phyloP scores from a whole-genome alignment of 1,139 yeast genomes.

The Blastobotrys proliferans region DNA sequence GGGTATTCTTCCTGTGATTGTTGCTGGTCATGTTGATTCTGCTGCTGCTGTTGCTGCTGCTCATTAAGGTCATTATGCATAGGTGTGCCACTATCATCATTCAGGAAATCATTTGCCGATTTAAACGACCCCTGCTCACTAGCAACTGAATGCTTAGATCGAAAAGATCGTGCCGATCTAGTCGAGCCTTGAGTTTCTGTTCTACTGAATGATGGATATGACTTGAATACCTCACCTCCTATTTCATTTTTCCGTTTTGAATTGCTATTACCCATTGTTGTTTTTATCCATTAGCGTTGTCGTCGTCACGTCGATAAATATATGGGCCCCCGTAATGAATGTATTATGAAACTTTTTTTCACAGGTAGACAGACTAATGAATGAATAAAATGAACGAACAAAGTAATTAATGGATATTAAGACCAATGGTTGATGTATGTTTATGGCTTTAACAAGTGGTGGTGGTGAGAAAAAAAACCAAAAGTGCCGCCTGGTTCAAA shows the following conservation, averaged over 20 bases:
- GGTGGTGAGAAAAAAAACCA: too few species aligned
- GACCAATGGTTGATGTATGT: too few species aligned
- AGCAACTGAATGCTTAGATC: constrained; percentile 27
- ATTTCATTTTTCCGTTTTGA: constrained; percentile 28
- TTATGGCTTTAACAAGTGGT: too few species aligned
- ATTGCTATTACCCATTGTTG: constrained; percentile 36
- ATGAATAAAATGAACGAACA: neutral
- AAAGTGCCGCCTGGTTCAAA: too few species aligned
- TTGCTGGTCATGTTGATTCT: constrained; percentile 8
- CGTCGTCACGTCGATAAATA: neutral
- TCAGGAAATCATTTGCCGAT: constrained; percentile 19
- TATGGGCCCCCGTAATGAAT: too few species aligned
- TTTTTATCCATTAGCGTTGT: neutral
- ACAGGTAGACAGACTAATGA: neutral
- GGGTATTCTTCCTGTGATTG: constrained; percentile 21
- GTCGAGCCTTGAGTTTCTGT: constrained; percentile 42
- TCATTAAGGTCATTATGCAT: constrained; percentile 4
- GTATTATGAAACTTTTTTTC: too few species aligned
- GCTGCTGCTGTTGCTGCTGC: constrained; percentile 6
- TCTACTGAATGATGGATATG: constrained; percentile 39
- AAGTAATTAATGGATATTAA: neutral
- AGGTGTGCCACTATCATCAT: neutral
- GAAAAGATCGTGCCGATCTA: constrained; percentile 33
- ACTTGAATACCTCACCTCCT: constrained; percentile 32
- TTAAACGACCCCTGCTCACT: constrained; percentile 28